These are phyloP conservation scores for Gossypium laxum DNA, from an alignment of 441 rosid genomes.

Conservation along the genomic window DNA sequence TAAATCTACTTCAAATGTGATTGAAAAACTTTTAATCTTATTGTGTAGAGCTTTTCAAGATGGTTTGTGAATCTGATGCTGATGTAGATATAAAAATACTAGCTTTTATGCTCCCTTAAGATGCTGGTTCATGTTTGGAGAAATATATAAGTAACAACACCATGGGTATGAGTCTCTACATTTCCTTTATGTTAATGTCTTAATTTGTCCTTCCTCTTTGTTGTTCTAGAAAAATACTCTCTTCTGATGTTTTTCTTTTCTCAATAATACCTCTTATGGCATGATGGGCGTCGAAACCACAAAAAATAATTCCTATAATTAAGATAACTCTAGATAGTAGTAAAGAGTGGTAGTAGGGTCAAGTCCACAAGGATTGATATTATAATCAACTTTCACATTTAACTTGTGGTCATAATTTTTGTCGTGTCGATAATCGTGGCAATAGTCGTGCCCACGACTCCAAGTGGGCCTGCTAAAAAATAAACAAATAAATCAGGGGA, in stretches of 20 bases:
- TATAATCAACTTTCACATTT: too few relatives aligned
- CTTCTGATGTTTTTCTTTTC: neutral
- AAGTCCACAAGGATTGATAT: too few relatives aligned
- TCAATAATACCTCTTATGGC: neutral
- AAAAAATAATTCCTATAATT: too few relatives aligned
- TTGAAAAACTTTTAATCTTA: neutral
- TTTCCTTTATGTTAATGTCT: constrained; percentile 2
- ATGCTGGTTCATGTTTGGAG: constrained; percentile 38
- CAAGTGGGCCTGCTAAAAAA: too few relatives aligned
- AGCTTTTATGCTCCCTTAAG: constrained; percentile 45
- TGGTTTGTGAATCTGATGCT: constrained; percentile 40
- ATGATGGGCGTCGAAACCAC: neutral
- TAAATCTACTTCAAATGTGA: neutral
- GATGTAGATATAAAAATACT: constrained; percentile 33
- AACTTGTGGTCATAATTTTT: too few relatives aligned
- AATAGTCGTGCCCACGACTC: too few relatives aligned
- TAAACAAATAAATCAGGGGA: too few relatives aligned
- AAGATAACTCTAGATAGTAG: too few relatives aligned
- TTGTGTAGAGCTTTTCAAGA: constrained; percentile 41
- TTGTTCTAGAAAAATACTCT: constrained; percentile 10
- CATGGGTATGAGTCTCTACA: constrained; percentile 22
- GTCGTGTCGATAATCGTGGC: too few relatives aligned
- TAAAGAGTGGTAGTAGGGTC: too few relatives aligned
- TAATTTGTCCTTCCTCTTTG: neutral
- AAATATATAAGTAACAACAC: constrained; percentile 15